These are phyloP conservation scores for Halteria grandinella DNA, from an alignment of 73 alveolate species.

Conservation along the genomic window DNA sequence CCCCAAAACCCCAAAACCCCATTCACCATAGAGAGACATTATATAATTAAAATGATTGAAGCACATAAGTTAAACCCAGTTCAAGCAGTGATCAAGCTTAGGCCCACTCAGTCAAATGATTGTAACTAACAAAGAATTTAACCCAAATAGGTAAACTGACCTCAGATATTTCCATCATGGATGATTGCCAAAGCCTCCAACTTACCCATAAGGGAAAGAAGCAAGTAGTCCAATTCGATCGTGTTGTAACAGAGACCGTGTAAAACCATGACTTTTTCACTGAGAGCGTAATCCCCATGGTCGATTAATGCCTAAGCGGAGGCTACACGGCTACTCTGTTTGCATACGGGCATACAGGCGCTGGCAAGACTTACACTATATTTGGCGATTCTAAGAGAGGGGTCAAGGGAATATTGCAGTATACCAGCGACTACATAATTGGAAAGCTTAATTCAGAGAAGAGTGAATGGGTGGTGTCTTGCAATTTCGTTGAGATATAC, in stretches of 20 bases:
- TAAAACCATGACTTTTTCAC: background rate
- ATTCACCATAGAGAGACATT: too few relatives aligned
- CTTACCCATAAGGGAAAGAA: too few relatives aligned
- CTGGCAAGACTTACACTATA: conserved; percentile 42
- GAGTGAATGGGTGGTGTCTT: conserved; percentile 32
- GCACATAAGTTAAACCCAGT: conserved; percentile 14
- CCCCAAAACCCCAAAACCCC: too few relatives aligned
- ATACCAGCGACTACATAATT: background rate
- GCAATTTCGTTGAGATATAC: conserved; percentile 62
- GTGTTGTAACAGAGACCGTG: background rate
- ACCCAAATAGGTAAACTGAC: background rate
- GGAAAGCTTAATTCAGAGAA: background rate
- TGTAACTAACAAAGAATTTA: background rate
- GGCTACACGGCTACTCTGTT: conserved; percentile 42
- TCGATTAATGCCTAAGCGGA: conserved; percentile 11
- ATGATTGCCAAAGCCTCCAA: background rate
- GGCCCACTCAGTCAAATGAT: conserved; percentile 11
- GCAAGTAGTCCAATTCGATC: background rate
- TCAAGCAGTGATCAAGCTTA: conserved; percentile 19
- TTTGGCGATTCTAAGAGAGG: conserved; percentile 3
- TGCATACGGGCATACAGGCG: conserved; percentile 54
- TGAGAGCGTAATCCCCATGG: background rate
- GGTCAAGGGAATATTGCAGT: conserved; percentile 17
- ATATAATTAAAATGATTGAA: too few relatives aligned
- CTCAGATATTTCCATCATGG: background rate